Evolutionary conservation across 164 flowering plant genomes (phyloP).

Genomic region (Macadamia tetraphylla): DNA sequence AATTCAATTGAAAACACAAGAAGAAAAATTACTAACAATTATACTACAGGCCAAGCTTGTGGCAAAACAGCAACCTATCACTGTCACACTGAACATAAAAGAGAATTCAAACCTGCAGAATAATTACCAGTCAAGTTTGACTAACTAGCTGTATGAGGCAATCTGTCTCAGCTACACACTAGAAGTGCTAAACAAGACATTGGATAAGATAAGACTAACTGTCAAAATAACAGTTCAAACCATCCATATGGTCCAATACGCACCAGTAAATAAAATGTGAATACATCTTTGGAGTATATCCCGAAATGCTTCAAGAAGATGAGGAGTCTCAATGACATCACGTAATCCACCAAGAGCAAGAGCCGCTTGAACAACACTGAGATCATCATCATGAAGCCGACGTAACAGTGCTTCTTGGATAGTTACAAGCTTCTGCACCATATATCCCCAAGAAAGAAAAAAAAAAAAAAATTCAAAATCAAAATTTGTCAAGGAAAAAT

Average conservation of each 20-base stretch:
- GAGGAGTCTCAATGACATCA: constrained; percentile 29
- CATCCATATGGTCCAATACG: constrained; percentile 8
- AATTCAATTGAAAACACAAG: too few species aligned
- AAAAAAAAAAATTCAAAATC: constrained; percentile 2
- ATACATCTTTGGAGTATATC: constrained; percentile 48
- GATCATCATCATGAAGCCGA: constrained; percentile 71
- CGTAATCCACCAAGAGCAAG: constrained; percentile 49
- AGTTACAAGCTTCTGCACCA: constrained; percentile 46
- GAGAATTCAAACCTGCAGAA: too few species aligned
- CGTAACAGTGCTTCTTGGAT: constrained; percentile 59
- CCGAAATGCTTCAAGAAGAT: constrained; percentile 45
- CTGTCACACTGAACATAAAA: too few species aligned
- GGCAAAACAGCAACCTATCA: too few species aligned
- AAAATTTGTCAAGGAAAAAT: neutral
- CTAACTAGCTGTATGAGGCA: too few species aligned
- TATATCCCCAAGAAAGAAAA: neutral
- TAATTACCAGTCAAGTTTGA: too few species aligned
- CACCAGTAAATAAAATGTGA: constrained; percentile 34
- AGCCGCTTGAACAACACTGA: constrained; percentile 63
- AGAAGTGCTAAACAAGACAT: too few species aligned
- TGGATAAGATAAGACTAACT: too few species aligned
- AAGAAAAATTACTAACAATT: too few species aligned
- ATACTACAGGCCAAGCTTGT: too few species aligned
- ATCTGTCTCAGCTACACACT: too few species aligned
- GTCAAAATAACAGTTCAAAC: too few species aligned